Base-by-base conservation (phyloP, 768 basidiomycete genomes). In the Pholiota molesta region DNA sequence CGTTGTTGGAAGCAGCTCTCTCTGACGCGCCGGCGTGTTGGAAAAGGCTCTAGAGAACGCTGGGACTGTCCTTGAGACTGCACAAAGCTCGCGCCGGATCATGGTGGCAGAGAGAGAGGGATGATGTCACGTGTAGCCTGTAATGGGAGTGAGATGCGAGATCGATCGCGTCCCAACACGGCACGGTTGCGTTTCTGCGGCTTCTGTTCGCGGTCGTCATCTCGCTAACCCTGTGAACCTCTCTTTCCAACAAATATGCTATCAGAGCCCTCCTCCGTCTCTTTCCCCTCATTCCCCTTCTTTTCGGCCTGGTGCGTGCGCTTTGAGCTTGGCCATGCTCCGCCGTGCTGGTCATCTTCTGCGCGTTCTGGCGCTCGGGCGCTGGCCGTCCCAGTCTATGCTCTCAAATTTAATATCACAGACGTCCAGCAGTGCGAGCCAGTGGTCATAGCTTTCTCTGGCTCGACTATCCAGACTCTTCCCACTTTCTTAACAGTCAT, bases 351-450 rank as follows among this genome's bases (percentile, higher is more conserved):
- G 68, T 76, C 62, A 67, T 44, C 62, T 61, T 56, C 61, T 64
- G 60, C 56, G 60, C 57, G 49, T 66, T 75, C 64, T 80, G 52
- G 72, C 71, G 47, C 64, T 78, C 42, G 74, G 75, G 70, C 77
- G 74, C 79, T 76, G 78, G 77, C 72, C 74, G 77, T 76, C 68
- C 73, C 75, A 66, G 69, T 73, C 57, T 55, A 60, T 62, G 66
- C 65, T 65, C 72, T 79, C 64, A 71, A 75, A 57, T 76, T 82
- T 67, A 68, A 72, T 21, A 72, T 81, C 60, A 81, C 84, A 21
- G 64, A 64, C 23, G 81, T 85, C 63, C 68, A 76, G 59, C 85
- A 89, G 70, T 88, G 87, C 73, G 79, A 77, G 62, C 77, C 78
- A 16, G 79, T 86, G 60, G 72, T 71, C 37, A 72, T 87, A 52